Evolutionary conservation across 1,139 yeast species (phyloP).

Genomic region (Debaryomycetaceae sp.): DNA sequence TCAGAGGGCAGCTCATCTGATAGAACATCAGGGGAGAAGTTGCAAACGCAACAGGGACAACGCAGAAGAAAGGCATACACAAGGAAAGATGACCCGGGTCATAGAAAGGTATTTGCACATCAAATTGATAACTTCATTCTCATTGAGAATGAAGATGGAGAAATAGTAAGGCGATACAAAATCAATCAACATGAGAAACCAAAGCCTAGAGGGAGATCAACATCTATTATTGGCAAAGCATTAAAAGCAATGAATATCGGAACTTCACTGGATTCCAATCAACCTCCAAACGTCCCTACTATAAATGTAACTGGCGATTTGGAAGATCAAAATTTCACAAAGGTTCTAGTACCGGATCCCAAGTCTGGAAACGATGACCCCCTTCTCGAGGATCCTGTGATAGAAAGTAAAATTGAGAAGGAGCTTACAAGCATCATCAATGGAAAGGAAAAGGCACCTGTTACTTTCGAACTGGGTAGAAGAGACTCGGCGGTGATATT

Average conservation of each 20-base stretch:
- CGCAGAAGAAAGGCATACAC: constrained; percentile 22
- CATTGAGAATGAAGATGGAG: constrained; percentile 91
- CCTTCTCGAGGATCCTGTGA: constrained; percentile 14
- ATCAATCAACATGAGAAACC: constrained; percentile 51
- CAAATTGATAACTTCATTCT: constrained; percentile 66
- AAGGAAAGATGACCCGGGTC: constrained; percentile 29
- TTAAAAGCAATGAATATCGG: constrained; percentile 50
- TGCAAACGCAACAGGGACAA: constrained; percentile 5
- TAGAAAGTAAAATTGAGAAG: constrained; percentile 23
- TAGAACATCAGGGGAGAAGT: constrained; percentile 2
- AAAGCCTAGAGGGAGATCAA: constrained; percentile 23
- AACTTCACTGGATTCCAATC: constrained; percentile 10
- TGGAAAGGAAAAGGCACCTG: neutral
- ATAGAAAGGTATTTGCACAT: constrained; percentile 40
- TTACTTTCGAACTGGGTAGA: constrained; percentile 6
- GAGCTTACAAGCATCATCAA: constrained; percentile 23
- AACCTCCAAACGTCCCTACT: constrained; percentile 5
- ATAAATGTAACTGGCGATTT: constrained; percentile 5
- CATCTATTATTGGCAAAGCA: constrained; percentile 41
- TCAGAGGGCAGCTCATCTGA: constrained; percentile 2
- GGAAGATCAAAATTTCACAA: constrained; percentile 4
- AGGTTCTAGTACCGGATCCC: constrained; percentile 16
- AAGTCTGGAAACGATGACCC: constrained; percentile 15
- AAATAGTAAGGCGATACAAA: constrained; percentile 75
- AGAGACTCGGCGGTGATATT: constrained; percentile 10